Percentiles rank a stretch among this genome's conserved stretches.
Evolutionary conservation across 1,284 basidiomycete species (phyloP).

Genomic region (Ustilago hordei): DNA sequence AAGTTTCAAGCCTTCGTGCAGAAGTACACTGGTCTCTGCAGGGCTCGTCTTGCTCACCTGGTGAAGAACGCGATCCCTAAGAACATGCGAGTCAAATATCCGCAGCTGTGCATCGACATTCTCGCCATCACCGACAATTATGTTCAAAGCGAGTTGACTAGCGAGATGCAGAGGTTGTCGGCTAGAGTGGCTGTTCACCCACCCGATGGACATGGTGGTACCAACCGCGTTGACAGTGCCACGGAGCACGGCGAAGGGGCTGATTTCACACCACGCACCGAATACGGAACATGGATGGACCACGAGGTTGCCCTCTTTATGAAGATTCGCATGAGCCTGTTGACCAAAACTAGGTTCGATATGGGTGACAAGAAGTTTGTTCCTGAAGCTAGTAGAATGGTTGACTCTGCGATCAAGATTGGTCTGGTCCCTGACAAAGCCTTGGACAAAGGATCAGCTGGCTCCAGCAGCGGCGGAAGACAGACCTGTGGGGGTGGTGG

Average conservation of each 20-base stretch:
- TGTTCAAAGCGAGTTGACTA: slow-evolving; percentile 4
- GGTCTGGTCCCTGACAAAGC: not conserved
- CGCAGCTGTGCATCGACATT: slow-evolving; percentile 15
- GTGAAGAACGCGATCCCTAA: not conserved
- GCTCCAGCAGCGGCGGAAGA: not conserved
- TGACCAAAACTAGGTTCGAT: not conserved
- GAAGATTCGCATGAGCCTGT: slow-evolving; percentile 1
- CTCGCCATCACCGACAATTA: slow-evolving; percentile 11
- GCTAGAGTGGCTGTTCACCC: slow-evolving; percentile 9
- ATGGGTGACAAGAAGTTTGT: slow-evolving; percentile 1
- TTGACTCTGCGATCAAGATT: not conserved
- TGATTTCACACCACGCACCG: slow-evolving; percentile 1
- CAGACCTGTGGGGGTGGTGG: not conserved
- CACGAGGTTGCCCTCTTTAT: not conserved
- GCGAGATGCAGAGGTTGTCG: slow-evolving; percentile 21
- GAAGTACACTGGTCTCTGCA: not conserved
- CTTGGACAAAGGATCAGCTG: not conserved
- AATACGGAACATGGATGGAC: slow-evolving; percentile 7
- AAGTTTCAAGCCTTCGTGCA: slow-evolving; percentile 12
- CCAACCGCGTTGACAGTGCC: not conserved
- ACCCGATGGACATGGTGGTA: not conserved
- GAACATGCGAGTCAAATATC: not conserved
- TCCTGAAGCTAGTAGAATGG: not conserved
- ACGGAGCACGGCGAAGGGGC: not conserved
- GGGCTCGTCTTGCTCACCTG: slow-evolving; percentile 6